phyloP scores from a whole-genome alignment of 2,329 filamentous ascomycete genomes.

The Pleurostoma richardsiae region DNA sequence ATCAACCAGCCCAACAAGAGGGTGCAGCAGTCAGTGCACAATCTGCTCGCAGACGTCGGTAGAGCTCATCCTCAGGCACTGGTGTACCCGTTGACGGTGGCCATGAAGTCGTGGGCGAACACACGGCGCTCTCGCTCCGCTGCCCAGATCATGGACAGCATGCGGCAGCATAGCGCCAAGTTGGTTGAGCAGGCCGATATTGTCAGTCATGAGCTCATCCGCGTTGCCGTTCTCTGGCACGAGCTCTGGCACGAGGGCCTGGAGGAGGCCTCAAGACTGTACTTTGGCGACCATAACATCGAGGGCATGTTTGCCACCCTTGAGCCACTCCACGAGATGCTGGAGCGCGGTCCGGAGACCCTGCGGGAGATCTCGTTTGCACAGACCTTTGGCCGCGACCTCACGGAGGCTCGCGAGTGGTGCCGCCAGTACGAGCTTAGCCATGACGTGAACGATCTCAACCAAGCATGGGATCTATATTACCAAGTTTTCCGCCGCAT shows the following conservation, averaged over 20 bases:
- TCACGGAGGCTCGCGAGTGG: slow-evolving; percentile 93
- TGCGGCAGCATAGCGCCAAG: slow-evolving; percentile 88
- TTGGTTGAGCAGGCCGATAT: slow-evolving; percentile 93
- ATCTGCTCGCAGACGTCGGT: slow-evolving; percentile 86
- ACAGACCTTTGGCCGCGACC: slow-evolving; percentile 92
- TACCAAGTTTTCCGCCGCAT: slow-evolving; percentile 98
- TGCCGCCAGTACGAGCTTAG: slow-evolving; percentile 87
- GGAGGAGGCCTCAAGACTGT: slow-evolving; percentile 91
- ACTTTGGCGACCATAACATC: slow-evolving; percentile 97
- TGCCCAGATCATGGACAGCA: slow-evolving; percentile 92
- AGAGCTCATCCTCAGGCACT: slow-evolving; percentile 92
- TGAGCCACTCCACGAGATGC: slow-evolving; percentile 82
- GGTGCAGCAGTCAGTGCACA: slow-evolving; percentile 87
- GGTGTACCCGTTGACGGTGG: slow-evolving; percentile 94
- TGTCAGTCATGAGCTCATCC: slow-evolving; percentile 93
- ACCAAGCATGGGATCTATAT: slow-evolving; percentile 98
- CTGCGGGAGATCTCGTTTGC: slow-evolving; percentile 94
- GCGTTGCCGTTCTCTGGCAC: slow-evolving; percentile 96
- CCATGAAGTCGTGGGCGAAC: slow-evolving; percentile 88
- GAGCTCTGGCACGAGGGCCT: slow-evolving; percentile 98
- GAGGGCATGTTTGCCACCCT: slow-evolving; percentile 95
- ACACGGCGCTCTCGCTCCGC: slow-evolving; percentile 82
- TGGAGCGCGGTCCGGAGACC: slow-evolving; percentile 89
- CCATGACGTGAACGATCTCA: slow-evolving; percentile 89
- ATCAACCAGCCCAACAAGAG: slow-evolving; percentile 93